These are phyloP conservation scores for Arthrobotrys pseudoclavata DNA, from an alignment of 2,329 filamentous ascomycete species.

Conservation along the genomic window DNA sequence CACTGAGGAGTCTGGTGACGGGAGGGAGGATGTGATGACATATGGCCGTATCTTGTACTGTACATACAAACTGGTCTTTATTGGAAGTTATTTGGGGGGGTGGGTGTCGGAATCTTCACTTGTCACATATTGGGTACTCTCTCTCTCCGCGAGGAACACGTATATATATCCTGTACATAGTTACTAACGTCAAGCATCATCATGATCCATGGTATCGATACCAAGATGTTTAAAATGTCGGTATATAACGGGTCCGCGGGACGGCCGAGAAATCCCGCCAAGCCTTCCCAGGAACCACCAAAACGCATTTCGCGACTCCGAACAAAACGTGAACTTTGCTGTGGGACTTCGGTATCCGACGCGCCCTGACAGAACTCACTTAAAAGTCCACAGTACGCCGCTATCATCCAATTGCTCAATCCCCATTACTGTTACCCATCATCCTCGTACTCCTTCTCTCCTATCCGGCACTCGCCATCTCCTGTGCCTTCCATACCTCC, in stretches of 20 bases:
- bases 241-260: conserved; percentile 1
- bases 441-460: background rate
- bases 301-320: conserved; percentile 20
- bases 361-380: conserved; percentile 26
- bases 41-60: conserved; percentile 26
- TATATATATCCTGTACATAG: conserved; percentile 55
- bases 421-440: background rate
- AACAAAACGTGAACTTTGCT: conserved; percentile 19
- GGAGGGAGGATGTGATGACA: conserved; percentile 45
- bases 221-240: background rate
- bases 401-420: background rate
- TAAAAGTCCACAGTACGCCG: conserved; percentile 27
- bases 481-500: background rate
- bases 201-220: background rate
- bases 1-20: conserved; percentile 41
- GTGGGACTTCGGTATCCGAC: conserved; percentile 56
- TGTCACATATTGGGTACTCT: conserved; percentile 50
- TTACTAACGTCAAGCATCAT: conserved; percentile 21
- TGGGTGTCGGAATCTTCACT: conserved; percentile 51
- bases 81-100: conserved; percentile 1
- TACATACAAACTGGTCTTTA: conserved; percentile 37
- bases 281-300: conserved; percentile 35
- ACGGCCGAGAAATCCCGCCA: conserved; percentile 40
- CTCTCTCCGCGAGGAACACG: conserved; percentile 24
- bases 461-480: background rate